These are phyloP conservation scores for Stagonosporopsis rhizophila DNA, from an alignment of 2,329 filamentous ascomycete genomes.

Conservation along the genomic window DNA sequence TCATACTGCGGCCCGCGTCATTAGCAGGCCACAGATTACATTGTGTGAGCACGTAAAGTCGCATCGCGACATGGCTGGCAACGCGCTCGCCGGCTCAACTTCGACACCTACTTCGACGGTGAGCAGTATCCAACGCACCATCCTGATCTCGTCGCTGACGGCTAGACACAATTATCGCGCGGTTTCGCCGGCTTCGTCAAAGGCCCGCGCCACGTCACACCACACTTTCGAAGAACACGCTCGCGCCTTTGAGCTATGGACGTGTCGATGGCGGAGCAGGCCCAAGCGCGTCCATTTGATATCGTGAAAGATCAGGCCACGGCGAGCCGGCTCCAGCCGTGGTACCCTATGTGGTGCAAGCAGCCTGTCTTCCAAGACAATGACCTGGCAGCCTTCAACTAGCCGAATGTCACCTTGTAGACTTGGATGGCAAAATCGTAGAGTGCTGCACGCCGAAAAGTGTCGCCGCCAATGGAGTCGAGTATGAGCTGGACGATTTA, in stretches of 20 bases:
- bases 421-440: constrained; percentile 63
- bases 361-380: constrained; percentile 66
- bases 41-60: constrained; percentile 28
- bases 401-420: constrained; percentile 64
- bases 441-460: constrained; percentile 54
- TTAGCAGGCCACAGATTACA: constrained; percentile 51
- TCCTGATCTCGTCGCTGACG: constrained; percentile 57
- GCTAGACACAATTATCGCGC: constrained; percentile 50
- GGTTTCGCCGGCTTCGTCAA: constrained; percentile 27
- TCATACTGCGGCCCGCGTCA: constrained; percentile 45
- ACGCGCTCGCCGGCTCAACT: constrained; percentile 53
- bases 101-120: constrained; percentile 45
- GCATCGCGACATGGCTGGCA: constrained; percentile 56
- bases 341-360: constrained; percentile 69
- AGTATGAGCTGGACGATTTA: constrained; percentile 57
- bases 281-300: neutral
- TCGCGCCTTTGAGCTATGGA: constrained; percentile 25
- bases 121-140: constrained; percentile 36
- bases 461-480: constrained; percentile 55
- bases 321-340: constrained; percentile 62
- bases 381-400: constrained; percentile 66
- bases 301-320: constrained; percentile 57
- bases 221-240: constrained; percentile 4
- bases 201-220: constrained; percentile 12
- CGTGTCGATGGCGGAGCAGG: neutral